These are phyloP conservation scores for Claviceps monticola DNA, from an alignment of 2,329 filamentous ascomycete genomes.

Conservation along the genomic window DNA sequence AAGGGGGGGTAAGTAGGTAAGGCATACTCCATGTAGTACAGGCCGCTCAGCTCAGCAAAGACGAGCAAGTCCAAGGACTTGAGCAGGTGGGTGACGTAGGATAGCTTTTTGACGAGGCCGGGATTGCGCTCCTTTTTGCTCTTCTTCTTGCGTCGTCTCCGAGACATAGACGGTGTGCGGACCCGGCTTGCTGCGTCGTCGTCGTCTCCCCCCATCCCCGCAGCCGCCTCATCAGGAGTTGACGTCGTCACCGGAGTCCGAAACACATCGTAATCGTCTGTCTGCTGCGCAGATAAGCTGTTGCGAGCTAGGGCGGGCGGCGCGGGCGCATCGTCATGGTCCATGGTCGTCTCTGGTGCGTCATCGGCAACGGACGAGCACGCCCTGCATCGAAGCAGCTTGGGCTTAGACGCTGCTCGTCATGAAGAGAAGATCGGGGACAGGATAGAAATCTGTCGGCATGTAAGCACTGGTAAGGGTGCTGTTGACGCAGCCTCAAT, in stretches of 20 bases:
- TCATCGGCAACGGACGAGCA: constrained; percentile 19
- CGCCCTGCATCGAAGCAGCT: constrained; percentile 18
- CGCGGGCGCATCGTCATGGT: constrained; percentile 33
- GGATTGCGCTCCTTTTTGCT: constrained; percentile 23
- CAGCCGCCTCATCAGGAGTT: constrained; percentile 1
- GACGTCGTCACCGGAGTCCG: constrained; percentile 2
- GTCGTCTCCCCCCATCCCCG: neutral
- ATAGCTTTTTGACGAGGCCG: constrained; percentile 40
- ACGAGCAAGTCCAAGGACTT: constrained; percentile 48
- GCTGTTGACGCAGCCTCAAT: neutral
- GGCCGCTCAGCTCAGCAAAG: constrained; percentile 47
- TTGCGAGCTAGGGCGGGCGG: constrained; percentile 21
- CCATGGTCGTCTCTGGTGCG: constrained; percentile 29
- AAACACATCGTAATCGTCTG: neutral
- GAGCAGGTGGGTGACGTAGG: constrained; percentile 47
- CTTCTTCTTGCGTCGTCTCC: constrained; percentile 23
- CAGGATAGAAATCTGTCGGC: neutral
- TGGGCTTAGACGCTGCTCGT: constrained; percentile 7
- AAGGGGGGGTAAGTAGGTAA: neutral
- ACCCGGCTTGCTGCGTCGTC: constrained; percentile 7
- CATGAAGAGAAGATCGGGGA: constrained; percentile 13
- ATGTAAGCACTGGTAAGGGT: neutral
- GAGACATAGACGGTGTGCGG: constrained; percentile 14
- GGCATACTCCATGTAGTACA: constrained; percentile 59
- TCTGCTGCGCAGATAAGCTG: constrained; percentile 6